phyloP scores from a whole-genome alignment of 108 stramenopile species.

The Fragilaria crotonensis region DNA sequence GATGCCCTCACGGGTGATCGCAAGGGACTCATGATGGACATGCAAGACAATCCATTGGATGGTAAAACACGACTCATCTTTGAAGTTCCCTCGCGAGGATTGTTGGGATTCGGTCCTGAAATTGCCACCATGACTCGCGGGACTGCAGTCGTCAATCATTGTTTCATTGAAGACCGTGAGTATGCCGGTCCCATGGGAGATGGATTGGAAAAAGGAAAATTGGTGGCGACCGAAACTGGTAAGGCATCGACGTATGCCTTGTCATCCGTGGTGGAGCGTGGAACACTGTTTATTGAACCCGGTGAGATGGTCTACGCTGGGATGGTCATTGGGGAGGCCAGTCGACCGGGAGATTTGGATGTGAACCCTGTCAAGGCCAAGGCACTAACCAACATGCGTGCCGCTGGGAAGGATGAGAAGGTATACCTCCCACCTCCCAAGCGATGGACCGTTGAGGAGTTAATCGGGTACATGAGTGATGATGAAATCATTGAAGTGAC shows the following conservation, averaged over 20 bases:
- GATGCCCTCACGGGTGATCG: constrained; percentile 82
- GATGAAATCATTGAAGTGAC: constrained; percentile 97
- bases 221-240: constrained; percentile 84
- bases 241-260: constrained; percentile 85
- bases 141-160: constrained; percentile 89
- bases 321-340: constrained; percentile 94
- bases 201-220: constrained; percentile 81
- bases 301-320: constrained; percentile 87
- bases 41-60: constrained; percentile 53
- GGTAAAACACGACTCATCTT: constrained; percentile 85
- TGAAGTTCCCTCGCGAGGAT: constrained; percentile 91
- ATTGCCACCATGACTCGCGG: constrained; percentile 87
- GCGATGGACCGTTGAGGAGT: constrained; percentile 84
- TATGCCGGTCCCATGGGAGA: constrained; percentile 64
- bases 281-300: constrained; percentile 85
- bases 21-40: constrained; percentile 89
- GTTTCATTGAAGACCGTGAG: constrained; percentile 81
- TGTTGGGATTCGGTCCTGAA: constrained; percentile 91
- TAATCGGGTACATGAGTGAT: constrained; percentile 90
- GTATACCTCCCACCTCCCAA: constrained; percentile 79
- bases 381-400: constrained; percentile 88
- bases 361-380: constrained; percentile 92
- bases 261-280: constrained; percentile 64
- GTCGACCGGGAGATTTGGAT: constrained; percentile 59
- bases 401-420: constrained; percentile 86